Evolutionary conservation across 495 filamentous ascomycete genomes (phyloP), one percentile per base, ranked within the genome.

Genomic region (Amniculicola lignicola): DNA sequence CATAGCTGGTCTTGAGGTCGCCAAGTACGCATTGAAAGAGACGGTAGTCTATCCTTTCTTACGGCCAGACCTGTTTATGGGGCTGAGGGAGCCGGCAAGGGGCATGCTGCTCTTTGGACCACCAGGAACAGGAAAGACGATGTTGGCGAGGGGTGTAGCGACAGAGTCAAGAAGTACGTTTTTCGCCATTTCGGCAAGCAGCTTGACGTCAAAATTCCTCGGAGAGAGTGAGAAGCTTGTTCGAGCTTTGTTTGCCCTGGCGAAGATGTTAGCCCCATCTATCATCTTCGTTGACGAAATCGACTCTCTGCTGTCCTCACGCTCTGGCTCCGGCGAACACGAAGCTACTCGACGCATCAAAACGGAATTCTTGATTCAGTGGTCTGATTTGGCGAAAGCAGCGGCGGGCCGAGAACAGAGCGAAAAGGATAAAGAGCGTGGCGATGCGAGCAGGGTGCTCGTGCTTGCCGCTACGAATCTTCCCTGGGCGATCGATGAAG

Each of bases 211-310:
- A 44, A 98, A 98, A 76, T 98, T 90, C 74, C 83, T 97, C 36
- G 93, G 93, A 27, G 93, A 99, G 69, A 91, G 87, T 19, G 93
- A 97, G 70, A 97, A 97, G 73, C 84, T 97, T 16, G 93, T 99
- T 3, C 83, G 90, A 15, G 93, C 94, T 1, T 78, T 97, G 15
- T 99, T 99, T 65, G 82, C 82, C 0, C 76, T 97, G 6, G 92
- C 93, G 21, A 96, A 95, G 65, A 79, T 83, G 15, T 81, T 97
- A 23, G 92, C 93, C 0, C 93, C 93, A 0, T 90, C 86, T 52
- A 97, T 99, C 69, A 99, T 99, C 61, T 99, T 99, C 60, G 91
- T 99, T 4, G 93, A 99, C 64, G 93, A 99, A 68, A 99, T 99
- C 63, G 93, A 99, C 69, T 96, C 93, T 1, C 73, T 99, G 4